A percentile compares a stretch with the other conserved stretches of the same genome.
Conservation (phyloP, 164 flowering plant genomes). For the Nymphaea colorata region DNA sequence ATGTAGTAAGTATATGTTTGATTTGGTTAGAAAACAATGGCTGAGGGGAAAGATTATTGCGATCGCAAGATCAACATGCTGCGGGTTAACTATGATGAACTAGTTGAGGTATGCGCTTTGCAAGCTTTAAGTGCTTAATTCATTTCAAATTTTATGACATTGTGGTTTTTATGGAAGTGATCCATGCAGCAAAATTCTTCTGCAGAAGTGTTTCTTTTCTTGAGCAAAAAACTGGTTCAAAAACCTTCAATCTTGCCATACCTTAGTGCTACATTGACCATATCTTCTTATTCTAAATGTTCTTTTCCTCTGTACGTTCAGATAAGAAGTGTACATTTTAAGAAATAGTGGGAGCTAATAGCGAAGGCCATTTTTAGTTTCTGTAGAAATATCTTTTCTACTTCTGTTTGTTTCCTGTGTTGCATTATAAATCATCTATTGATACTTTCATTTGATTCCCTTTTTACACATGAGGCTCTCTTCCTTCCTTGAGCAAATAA, state of each 20-base stretch:
- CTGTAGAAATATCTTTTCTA: too few relatives aligned
- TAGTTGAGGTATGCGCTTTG: constrained; percentile 55
- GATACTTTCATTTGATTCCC: too few relatives aligned
- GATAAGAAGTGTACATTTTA: too few relatives aligned
- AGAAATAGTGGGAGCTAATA: too few relatives aligned
- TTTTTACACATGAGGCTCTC: too few relatives aligned
- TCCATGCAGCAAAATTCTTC: background rate
- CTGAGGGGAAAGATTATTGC: constrained; percentile 81
- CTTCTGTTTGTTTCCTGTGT: too few relatives aligned
- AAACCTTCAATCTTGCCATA: background rate
- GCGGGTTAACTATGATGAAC: constrained; percentile 80
- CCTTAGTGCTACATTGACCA: too few relatives aligned
- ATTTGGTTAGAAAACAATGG: constrained; percentile 71
- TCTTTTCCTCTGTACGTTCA: too few relatives aligned
- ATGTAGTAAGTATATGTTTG: background rate
- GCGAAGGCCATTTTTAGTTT: too few relatives aligned
- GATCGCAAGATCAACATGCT: constrained; percentile 78
- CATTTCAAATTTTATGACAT: background rate
- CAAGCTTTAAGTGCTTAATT: background rate
- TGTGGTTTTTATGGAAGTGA: background rate
- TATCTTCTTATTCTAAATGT: too few relatives aligned
- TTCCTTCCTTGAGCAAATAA: too few relatives aligned
- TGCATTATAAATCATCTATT: too few relatives aligned
- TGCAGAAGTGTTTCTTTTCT: background rate
- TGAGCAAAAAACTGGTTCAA: background rate